These are phyloP conservation scores for Helianthus tuberosus DNA, from an alignment of 129 eudicot species.

Conservation along the genomic window DNA sequence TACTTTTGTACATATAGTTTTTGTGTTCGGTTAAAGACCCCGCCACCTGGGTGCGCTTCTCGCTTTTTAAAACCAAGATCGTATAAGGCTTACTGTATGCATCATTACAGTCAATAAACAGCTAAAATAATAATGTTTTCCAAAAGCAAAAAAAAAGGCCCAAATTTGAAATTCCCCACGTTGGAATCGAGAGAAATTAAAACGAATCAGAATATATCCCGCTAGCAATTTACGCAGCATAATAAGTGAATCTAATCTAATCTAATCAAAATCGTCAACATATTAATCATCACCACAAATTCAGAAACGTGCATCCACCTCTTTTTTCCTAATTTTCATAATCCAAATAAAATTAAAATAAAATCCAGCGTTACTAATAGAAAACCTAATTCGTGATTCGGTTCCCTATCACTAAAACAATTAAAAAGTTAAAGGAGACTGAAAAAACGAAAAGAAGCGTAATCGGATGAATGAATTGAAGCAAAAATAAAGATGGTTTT, in stretches of 20 bases:
- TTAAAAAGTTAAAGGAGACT: neutral
- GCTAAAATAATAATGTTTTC: too few species aligned
- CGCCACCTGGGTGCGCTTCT: too few species aligned
- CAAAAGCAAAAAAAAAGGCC: neutral
- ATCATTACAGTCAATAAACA: neutral
- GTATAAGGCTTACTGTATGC: neutral
- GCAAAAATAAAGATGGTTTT: conserved; percentile 13
- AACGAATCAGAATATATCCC: conserved; percentile 23
- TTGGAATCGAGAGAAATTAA: neutral
- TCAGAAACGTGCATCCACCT: conserved; percentile 17
- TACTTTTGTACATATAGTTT: too few species aligned
- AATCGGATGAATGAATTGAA: neutral
- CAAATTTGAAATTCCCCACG: neutral
- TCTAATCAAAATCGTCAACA: conserved; percentile 7
- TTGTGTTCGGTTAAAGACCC: too few species aligned
- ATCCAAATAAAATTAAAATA: neutral
- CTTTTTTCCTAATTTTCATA: conserved; percentile 3
- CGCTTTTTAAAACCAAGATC: too few species aligned
- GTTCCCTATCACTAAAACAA: neutral
- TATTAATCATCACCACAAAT: conserved; percentile 10
- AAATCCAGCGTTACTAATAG: neutral
- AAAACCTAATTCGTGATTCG: conserved; percentile 5
- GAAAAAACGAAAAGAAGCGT: neutral
- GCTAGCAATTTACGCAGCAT: neutral
- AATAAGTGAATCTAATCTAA: neutral